Evolutionary conservation across 2,329 filamentous ascomycete species (phyloP).

Genomic region (Cladosporium sp.): DNA sequence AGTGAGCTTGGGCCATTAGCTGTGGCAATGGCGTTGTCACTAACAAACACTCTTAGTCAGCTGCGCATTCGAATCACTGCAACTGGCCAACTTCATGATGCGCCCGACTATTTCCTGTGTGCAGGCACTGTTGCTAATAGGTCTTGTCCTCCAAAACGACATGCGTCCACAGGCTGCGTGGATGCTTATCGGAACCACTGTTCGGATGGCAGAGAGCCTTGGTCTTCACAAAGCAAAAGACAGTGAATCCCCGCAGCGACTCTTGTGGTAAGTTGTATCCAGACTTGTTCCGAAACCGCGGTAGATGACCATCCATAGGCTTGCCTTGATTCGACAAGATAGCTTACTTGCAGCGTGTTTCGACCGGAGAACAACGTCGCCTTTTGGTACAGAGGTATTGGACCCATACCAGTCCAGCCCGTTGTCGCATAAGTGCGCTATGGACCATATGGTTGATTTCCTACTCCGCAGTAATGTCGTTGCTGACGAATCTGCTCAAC

Average conservation of each 20-base stretch:
- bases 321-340: not conserved
- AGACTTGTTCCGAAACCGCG: too few species aligned
- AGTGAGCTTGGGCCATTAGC: not conserved
- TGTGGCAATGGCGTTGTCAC: not conserved
- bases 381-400: not conserved
- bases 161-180: not conserved
- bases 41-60: not conserved
- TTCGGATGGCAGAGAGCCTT: slow-evolving; percentile 1
- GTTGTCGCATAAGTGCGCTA: not conserved
- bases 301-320: not conserved
- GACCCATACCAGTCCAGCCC: not conserved
- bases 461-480: not conserved
- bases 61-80: not conserved
- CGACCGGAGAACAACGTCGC: not conserved
- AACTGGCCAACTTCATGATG: not conserved
- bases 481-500: not conserved
- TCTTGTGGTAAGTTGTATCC: not conserved
- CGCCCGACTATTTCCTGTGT: not conserved
- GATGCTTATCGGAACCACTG: not conserved
- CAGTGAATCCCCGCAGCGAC: not conserved
- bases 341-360: not conserved
- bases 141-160: not conserved
- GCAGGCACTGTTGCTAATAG: not conserved
- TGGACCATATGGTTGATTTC: not conserved
- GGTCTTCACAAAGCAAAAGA: not conserved